phyloP scores from a whole-genome alignment of 108 stramenopile species.

The Conticribra weissflogii region DNA sequence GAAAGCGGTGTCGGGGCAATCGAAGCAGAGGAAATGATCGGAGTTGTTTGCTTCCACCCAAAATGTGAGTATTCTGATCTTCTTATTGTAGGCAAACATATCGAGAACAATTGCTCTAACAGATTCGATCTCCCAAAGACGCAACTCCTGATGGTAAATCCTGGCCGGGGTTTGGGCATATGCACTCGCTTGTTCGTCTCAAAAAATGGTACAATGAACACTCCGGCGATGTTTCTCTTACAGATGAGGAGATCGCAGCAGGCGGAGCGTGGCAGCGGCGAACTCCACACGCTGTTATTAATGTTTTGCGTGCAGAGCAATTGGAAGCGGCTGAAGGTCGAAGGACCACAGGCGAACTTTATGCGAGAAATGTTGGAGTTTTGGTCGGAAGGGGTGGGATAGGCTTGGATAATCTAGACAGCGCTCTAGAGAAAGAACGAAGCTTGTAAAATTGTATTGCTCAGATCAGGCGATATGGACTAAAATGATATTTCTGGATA shows the following conservation, averaged over 20 bases:
- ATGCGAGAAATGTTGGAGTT: conserved; percentile 67
- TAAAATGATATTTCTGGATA: too few relatives aligned
- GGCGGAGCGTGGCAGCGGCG: conserved; percentile 87
- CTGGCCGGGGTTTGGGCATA: conserved; percentile 89
- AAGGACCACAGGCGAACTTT: conserved; percentile 57
- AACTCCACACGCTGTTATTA: conserved; percentile 81
- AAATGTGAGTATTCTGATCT: conserved; percentile 32
- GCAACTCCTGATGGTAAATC: conserved; percentile 71
- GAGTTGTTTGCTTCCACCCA: conserved; percentile 87
- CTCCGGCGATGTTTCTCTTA: conserved; percentile 5
- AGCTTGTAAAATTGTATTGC: too few relatives aligned
- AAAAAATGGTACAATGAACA: conserved; percentile 64
- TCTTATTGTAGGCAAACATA: background rate
- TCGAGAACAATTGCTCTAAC: background rate
- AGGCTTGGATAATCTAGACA: background rate
- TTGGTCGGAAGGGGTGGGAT: conserved; percentile 35
- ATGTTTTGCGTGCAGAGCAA: conserved; percentile 80
- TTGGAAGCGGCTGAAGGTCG: conserved; percentile 76
- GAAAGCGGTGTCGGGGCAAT: conserved; percentile 77
- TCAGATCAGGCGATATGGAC: too few relatives aligned
- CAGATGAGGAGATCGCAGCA: conserved; percentile 72
- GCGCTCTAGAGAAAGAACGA: background rate
- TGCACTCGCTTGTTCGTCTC: conserved; percentile 80
- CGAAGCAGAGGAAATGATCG: conserved; percentile 61
- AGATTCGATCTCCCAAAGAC: conserved; percentile 46